Evolutionary conservation across 2,329 filamentous ascomycete genomes (phyloP), one percentile per base, ranked within the genome.

Genomic region (Camillea tinctor): DNA sequence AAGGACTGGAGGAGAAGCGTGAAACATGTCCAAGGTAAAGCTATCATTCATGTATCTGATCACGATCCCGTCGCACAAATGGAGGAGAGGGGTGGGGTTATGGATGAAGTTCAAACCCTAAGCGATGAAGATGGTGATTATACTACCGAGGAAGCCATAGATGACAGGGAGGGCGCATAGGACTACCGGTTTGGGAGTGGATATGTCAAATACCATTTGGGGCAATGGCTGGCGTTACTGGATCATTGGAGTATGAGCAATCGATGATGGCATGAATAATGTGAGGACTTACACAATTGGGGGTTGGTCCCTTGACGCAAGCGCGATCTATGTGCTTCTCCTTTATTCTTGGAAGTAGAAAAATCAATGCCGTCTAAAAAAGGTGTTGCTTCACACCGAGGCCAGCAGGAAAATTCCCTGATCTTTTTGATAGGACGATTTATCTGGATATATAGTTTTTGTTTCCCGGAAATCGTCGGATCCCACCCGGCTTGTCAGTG

Each of bases 101-200:
- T 98, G 57, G 92, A 97, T 65, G 93, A 97, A 70, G 94, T 99
- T 3, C 91, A 97, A 73, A 88, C 87, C 2, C 83, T 97, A 71
- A 95, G 96, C 71, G 92, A 95, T 68, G 86, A 88, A 52, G 81
- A 84, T 23, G 77, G 78, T 52, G 74, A 74, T 65, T 59, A 65
- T 19, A 57, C 60, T 59, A 23, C 59, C 54, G 61, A 65, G 36
- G 57, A 63, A 30, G 55, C 40, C 20, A 30, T 50, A 40, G 61
- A 56, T 26, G 54, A 61, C 50, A 59, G 22, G 52, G 52, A 23
- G 24, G 11, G 53, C 19, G 40, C 36, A n/a, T 55, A 55, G 21
- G 40, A 19, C 19, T 48, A 48, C 36, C 4, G 40, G n/a, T 50
- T 49, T 3, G 30, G n/a, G 11, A 21, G 26, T 20, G 13, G n/a